A percentile compares a stretch with the other conserved stretches of the same genome.
phyloP scores from a whole-genome alignment of 2,329 filamentous ascomycete genomes.

The Chaetomiaceae sp. region DNA sequence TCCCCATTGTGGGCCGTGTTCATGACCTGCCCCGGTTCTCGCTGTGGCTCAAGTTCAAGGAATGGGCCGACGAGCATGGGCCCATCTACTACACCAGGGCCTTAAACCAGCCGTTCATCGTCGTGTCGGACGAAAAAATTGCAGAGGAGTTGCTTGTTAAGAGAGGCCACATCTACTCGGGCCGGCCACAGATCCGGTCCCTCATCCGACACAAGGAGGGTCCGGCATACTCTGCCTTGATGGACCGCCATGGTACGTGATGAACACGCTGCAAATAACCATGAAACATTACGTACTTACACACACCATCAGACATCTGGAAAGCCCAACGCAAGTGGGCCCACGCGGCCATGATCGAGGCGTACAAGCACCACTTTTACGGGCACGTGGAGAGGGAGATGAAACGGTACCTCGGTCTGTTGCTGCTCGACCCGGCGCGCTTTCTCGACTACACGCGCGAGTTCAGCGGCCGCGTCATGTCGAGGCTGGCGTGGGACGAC shows the following conservation, averaged over 20 bases:
- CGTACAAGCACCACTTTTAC: slow-evolving; percentile 40
- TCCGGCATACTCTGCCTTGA: slow-evolving; percentile 45
- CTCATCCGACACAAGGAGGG: slow-evolving; percentile 47
- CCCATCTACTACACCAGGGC: slow-evolving; percentile 43
- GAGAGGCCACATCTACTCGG: slow-evolving; percentile 47
- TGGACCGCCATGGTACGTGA: slow-evolving; percentile 48
- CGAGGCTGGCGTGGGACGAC: slow-evolving; percentile 47
- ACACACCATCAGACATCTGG: slow-evolving; percentile 38
- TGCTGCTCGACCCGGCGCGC: slow-evolving; percentile 43
- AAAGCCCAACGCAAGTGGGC: slow-evolving; percentile 48
- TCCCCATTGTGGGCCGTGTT: slow-evolving; percentile 45
- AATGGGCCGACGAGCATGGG: slow-evolving; percentile 41
- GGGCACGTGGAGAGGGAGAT: slow-evolving; percentile 47
- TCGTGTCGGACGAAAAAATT: slow-evolving; percentile 46
- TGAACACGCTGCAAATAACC: slow-evolving; percentile 15
- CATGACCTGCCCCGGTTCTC: slow-evolving; percentile 45
- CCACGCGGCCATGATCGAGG: slow-evolving; percentile 42
- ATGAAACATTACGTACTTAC: background rate
- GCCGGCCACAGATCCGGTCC: slow-evolving; percentile 47
- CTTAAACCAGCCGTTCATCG: slow-evolving; percentile 38
- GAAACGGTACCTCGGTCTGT: slow-evolving; percentile 42
- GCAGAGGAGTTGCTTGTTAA: slow-evolving; percentile 47
- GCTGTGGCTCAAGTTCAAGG: slow-evolving; percentile 49
- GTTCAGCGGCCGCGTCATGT: slow-evolving; percentile 48
- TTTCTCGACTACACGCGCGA: slow-evolving; percentile 46